Conservation (phyloP, 129 eudicot species). For the Lactuca sativa region DNA sequence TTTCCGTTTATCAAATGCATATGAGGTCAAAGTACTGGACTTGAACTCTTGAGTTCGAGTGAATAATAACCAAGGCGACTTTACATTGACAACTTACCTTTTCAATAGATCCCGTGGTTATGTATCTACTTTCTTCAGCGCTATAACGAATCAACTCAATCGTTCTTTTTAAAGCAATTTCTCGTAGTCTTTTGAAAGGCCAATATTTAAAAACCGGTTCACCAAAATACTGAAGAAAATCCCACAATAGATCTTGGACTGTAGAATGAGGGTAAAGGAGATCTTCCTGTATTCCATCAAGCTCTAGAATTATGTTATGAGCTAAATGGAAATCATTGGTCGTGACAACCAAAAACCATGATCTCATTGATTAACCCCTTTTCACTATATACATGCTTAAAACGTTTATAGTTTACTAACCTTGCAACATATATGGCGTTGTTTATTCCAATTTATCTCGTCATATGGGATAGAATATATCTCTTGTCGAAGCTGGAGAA, state of each 20-base stretch:
- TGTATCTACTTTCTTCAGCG: slow-evolving; percentile 50
- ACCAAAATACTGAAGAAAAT: slow-evolving; percentile 38
- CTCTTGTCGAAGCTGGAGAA: slow-evolving; percentile 37
- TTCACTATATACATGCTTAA: neutral
- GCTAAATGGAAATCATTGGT: too few relatives aligned
- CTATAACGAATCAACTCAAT: slow-evolving; percentile 45
- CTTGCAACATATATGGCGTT: slow-evolving; percentile 52
- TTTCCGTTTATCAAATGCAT: too few relatives aligned
- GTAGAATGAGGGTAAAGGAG: slow-evolving; percentile 45
- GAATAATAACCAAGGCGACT: neutral
- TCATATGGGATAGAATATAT: slow-evolving; percentile 40
- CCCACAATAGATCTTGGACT: slow-evolving; percentile 53
- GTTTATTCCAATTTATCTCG: slow-evolving; percentile 47
- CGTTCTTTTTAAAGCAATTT: slow-evolving; percentile 37
- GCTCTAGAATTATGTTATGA: too few relatives aligned
- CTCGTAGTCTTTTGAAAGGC: slow-evolving; percentile 50
- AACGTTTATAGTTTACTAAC: slow-evolving; percentile 8
- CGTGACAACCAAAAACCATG: neutral
- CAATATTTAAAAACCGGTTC: slow-evolving; percentile 50
- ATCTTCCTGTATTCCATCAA: slow-evolving; percentile 40
- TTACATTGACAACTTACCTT: slow-evolving; percentile 36
- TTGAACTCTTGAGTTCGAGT: neutral
- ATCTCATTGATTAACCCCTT: too few relatives aligned
- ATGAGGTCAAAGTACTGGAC: too few relatives aligned
- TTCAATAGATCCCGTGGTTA: slow-evolving; percentile 43